Evolutionary conservation across 768 basidiomycete species (phyloP), one percentile per base, ranked within the genome.

Genomic region (Russula abietina): DNA sequence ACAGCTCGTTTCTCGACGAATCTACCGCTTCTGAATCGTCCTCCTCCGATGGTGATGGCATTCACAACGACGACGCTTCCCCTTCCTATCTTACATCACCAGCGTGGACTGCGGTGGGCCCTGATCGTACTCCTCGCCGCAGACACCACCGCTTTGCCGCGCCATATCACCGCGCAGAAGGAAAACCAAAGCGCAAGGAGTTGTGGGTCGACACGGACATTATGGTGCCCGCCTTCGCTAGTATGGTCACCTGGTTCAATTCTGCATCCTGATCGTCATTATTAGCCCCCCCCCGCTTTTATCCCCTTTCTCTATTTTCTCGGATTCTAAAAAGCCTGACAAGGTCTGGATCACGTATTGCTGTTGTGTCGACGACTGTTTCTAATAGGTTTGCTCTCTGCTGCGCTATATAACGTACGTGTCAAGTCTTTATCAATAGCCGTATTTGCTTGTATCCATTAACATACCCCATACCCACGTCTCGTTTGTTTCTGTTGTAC

Each of bases 11-110:
- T n/a, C 53, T 36, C 16, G 62, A 51, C 32, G 58, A 39, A 32
- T 55, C 50, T 48, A 14, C 48, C 5, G n/a, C 54, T 26, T 64
- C 62, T 9, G 62, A 60, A 26, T 60, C 62, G 17, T 59, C 62
- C 16, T 60, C 49, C 17, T 60, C 54, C 16, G 58, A 60, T 3
- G 33, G 26, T 3, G 41, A 24, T 32, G 62, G 55, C 28, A 30
- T 33, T 16, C 57, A 64, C 38, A 9, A 24, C 28, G 45, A 48
- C n/a, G 2, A 39, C 32, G 19, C 33, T 24, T 14, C 11, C 32
- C 16, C 19, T 32, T 9, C 17, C 11, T 19, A 17, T 41, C 22
- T 5, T 32, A 22, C 43, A 7, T 55, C 4, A 24, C 19, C 22
- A 7, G 36, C 12, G 14, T 24, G 4, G 53, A 22, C 22, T 1